A percentile compares a stretch with the other conserved stretches of the same genome.
Conservation (phyloP, 176 grass and related monocot genomes). For the Phyllostachys edulis region DNA sequence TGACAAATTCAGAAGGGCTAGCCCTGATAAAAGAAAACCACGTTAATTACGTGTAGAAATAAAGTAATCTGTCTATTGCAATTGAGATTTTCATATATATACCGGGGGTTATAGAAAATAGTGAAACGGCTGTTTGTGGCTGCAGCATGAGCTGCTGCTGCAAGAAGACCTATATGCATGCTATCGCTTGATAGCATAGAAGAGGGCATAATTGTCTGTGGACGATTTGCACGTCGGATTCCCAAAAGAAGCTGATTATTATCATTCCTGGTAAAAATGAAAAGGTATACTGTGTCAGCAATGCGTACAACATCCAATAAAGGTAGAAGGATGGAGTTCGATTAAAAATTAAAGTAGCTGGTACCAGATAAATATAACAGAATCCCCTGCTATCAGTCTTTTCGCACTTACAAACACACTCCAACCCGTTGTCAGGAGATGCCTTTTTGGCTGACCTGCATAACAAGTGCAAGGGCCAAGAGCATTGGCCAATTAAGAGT, state of each 20-base stretch:
- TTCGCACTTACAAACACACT: conserved; percentile 96
- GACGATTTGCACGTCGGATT: conserved; percentile 80
- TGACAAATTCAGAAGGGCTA: conserved; percentile 94
- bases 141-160: conserved; percentile 94
- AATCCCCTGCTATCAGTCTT: conserved; percentile 82
- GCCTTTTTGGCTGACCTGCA: conserved; percentile 96
- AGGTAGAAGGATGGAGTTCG: not conserved
- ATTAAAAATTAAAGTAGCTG: not conserved
- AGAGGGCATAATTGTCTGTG: conserved; percentile 90
- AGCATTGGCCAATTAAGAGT: conserved; percentile 12
- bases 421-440: conserved; percentile 95
- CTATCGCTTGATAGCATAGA: conserved; percentile 93
- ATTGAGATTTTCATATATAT: conserved; percentile 8
- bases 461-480: conserved; percentile 15
- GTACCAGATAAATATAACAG: conserved; percentile 98
- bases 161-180: conserved; percentile 99
- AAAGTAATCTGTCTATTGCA: not conserved
- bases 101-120: conserved; percentile 96
- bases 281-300: not conserved
- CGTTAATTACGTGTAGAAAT: conserved; percentile 26
- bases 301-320: not conserved
- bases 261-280: conserved; percentile 64
- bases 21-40: conserved; percentile 50
- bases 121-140: conserved; percentile 95
- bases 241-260: conserved; percentile 89